A percentile compares a stretch with the other conserved stretches of the same genome.
These are phyloP conservation scores for Epichloe festucae DNA, from an alignment of 2,329 filamentous ascomycete species.

Conservation along the genomic window DNA sequence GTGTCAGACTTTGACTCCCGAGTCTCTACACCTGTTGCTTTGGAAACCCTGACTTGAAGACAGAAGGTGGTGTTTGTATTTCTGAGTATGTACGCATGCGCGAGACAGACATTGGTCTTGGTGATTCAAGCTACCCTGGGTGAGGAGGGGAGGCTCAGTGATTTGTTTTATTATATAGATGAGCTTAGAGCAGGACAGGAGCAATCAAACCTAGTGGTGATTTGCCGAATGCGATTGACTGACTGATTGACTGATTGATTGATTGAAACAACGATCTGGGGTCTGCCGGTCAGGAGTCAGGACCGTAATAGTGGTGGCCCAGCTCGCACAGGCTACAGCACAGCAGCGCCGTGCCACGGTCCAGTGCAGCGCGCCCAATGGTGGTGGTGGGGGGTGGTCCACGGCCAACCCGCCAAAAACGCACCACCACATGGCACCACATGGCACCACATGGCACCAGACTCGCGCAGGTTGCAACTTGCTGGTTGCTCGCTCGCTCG, in stretches of 20 bases:
- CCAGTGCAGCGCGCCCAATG: neutral
- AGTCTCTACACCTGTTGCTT: conserved; percentile 8
- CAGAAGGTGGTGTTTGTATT: neutral
- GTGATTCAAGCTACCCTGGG: too few relatives aligned
- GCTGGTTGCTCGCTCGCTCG: neutral
- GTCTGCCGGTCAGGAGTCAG: too few relatives aligned
- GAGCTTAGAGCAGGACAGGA: too few relatives aligned
- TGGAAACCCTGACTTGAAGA: conserved; percentile 1
- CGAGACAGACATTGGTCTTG: neutral
- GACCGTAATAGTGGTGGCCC: neutral
- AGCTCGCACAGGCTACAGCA: too few relatives aligned
- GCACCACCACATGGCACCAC: neutral
- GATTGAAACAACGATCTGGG: neutral
- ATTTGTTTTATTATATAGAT: too few relatives aligned
- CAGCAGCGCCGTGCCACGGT: neutral
- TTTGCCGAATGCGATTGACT: too few relatives aligned
- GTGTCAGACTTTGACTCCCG: conserved; percentile 10
- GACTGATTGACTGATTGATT: too few relatives aligned
- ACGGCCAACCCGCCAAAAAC: neutral
- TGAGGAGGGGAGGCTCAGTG: neutral
- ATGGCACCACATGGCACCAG: neutral
- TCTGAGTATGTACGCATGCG: neutral
- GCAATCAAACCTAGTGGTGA: too few relatives aligned
- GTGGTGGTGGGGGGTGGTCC: neutral
- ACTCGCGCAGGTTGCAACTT: neutral